phyloP scores from a whole-genome alignment of 441 rosid species.

The Bocquillonia castaneifolia region DNA sequence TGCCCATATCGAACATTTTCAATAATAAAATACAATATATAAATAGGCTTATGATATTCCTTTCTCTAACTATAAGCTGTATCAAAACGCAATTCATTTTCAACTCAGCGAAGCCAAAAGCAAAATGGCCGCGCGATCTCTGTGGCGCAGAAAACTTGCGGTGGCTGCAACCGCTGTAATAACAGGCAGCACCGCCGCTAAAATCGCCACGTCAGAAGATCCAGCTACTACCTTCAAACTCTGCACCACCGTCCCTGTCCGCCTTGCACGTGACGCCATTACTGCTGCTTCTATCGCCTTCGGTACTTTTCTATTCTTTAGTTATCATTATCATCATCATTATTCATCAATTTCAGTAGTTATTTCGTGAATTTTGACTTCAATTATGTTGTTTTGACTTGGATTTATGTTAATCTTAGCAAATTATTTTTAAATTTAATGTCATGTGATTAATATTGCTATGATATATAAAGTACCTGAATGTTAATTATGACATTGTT shows the following conservation, averaged over 20 bases:
- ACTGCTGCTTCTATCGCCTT: constrained; percentile 85
- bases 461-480: too few relatives aligned
- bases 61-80: too few relatives aligned
- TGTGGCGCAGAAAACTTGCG: constrained; percentile 64
- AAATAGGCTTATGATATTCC: too few relatives aligned
- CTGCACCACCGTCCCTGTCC: constrained; percentile 72
- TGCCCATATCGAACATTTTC: too few relatives aligned
- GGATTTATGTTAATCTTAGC: too few relatives aligned
- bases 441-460: too few relatives aligned
- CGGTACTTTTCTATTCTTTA: constrained; percentile 32
- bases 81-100: too few relatives aligned
- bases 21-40: too few relatives aligned
- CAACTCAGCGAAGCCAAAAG: too few relatives aligned
- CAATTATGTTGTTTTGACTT: background rate
- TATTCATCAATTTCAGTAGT: too few relatives aligned
- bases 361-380: background rate
- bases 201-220: constrained; percentile 64
- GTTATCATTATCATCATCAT: too few relatives aligned
- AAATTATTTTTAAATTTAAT: too few relatives aligned
- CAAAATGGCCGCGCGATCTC: constrained; percentile 69
- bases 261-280: constrained; percentile 58
- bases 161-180: constrained; percentile 43
- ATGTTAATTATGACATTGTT: background rate
- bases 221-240: constrained; percentile 64
- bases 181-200: constrained; percentile 52